These are phyloP conservation scores for Podaxis carcinomalis DNA, from an alignment of 768 basidiomycete genomes.

Conservation along the genomic window DNA sequence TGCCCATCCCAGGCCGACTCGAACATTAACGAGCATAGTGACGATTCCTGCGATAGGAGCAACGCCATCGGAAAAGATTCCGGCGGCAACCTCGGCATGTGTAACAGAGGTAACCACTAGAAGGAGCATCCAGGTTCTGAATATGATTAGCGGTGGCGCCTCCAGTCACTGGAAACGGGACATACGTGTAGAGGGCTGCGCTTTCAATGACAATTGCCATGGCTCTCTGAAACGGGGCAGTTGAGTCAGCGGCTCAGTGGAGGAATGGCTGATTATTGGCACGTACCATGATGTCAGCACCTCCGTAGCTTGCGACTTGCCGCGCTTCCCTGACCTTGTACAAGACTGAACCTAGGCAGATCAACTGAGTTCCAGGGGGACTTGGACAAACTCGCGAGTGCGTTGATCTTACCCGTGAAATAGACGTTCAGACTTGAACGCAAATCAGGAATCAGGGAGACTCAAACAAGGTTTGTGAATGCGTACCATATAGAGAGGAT, in stretches of 20 bases:
- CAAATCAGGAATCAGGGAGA: not conserved
- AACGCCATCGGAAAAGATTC: conserved; percentile 8
- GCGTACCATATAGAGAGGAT: conserved; percentile 1
- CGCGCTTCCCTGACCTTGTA: not conserved
- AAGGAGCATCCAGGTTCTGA: not conserved
- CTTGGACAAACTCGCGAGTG: not conserved
- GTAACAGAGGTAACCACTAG: not conserved
- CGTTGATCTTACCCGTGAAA: not conserved
- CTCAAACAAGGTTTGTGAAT: not conserved
- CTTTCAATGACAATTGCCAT: conserved; percentile 15
- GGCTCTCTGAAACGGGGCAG: not conserved
- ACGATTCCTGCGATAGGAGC: conserved; percentile 11
- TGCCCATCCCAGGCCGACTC: conserved; percentile 14
- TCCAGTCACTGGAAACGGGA: not conserved
- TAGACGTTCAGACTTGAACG: not conserved
- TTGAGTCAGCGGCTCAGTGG: not conserved
- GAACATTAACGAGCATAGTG: conserved; percentile 17
- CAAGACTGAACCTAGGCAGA: not conserved
- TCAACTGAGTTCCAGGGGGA: not conserved
- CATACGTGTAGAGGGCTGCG: conserved; percentile 15
- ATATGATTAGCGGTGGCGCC: not conserved
- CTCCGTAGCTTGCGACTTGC: not conserved
- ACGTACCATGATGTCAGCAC: not conserved
- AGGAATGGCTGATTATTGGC: too few relatives aligned
- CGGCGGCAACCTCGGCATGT: not conserved